A percentile compares a stretch with the other conserved stretches of the same genome.
Conservation (phyloP, 2,329 filamentous ascomycete genomes). For the Talaromyces funiculosus region DNA sequence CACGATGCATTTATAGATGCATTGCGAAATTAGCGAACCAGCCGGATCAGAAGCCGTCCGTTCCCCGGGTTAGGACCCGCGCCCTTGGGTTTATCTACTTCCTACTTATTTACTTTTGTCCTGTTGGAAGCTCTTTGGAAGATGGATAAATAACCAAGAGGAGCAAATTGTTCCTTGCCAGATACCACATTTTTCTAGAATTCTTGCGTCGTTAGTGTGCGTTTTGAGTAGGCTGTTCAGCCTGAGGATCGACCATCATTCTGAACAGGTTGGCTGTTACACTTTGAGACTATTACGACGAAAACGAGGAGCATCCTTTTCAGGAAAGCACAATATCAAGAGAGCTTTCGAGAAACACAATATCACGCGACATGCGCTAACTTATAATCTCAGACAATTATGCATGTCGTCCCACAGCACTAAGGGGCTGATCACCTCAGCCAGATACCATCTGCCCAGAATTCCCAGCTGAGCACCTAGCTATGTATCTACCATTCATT, state of each 20-base stretch:
- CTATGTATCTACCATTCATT: background rate
- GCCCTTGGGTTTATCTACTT: conserved; percentile 6
- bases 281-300: background rate
- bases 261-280: background rate
- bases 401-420: background rate
- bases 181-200: background rate
- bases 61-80: conserved; percentile 8
- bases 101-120: background rate
- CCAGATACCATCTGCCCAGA: background rate
- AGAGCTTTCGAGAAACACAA: background rate
- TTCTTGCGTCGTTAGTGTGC: background rate
- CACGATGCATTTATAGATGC: background rate
- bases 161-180: background rate
- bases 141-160: background rate
- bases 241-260: background rate
- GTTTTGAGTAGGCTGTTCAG: background rate
- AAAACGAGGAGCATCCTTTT: background rate
- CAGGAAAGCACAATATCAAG: background rate
- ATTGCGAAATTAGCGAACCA: background rate
- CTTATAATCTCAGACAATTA: background rate
- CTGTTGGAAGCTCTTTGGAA: background rate
- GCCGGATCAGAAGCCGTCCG: background rate
- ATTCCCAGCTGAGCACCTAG: background rate
- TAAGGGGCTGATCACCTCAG: background rate
- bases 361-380: background rate